Evolutionary conservation across 768 basidiomycete genomes (phyloP).

Genomic region (Pulveroboletus ravenelii): DNA sequence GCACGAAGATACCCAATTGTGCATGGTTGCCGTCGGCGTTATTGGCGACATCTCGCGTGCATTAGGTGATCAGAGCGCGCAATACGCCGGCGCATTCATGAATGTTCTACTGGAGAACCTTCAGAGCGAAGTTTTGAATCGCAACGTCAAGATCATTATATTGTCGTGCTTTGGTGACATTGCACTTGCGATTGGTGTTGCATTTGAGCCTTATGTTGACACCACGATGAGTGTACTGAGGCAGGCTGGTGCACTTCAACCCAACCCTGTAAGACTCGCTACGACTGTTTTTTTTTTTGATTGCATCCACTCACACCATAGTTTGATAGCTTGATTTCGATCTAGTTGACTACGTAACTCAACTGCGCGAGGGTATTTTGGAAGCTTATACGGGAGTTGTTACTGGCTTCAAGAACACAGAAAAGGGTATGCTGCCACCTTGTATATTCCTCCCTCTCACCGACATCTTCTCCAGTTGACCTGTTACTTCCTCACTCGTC

Average conservation of each 20-base stretch:
- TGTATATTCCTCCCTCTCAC: background rate
- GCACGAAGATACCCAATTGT: conserved; percentile 93
- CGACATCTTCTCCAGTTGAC: conserved; percentile 3
- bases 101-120: conserved; percentile 86
- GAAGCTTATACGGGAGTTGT: conserved; percentile 97
- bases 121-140: conserved; percentile 82
- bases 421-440: conserved; percentile 49
- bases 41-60: conserved; percentile 97
- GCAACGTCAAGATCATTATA: conserved; percentile 96
- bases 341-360: conserved; percentile 86
- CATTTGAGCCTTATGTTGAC: conserved; percentile 84
- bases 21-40: conserved; percentile 92
- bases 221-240: conserved; percentile 87
- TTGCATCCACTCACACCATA: conserved; percentile 2
- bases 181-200: conserved; percentile 81
- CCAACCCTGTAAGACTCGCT: conserved; percentile 66
- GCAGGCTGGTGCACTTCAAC: conserved; percentile 85
- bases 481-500: conserved; percentile 63
- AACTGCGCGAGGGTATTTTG: conserved; percentile 89
- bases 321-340: conserved; percentile 70
- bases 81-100: conserved; percentile 89
- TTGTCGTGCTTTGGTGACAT: conserved; percentile 95
- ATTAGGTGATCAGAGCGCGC: conserved; percentile 75
- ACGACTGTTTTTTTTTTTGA: background rate
- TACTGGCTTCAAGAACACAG: conserved; percentile 81